These are phyloP conservation scores for Metarhizium guizhouense DNA, from an alignment of 2,329 filamentous ascomycete species.

Conservation along the genomic window DNA sequence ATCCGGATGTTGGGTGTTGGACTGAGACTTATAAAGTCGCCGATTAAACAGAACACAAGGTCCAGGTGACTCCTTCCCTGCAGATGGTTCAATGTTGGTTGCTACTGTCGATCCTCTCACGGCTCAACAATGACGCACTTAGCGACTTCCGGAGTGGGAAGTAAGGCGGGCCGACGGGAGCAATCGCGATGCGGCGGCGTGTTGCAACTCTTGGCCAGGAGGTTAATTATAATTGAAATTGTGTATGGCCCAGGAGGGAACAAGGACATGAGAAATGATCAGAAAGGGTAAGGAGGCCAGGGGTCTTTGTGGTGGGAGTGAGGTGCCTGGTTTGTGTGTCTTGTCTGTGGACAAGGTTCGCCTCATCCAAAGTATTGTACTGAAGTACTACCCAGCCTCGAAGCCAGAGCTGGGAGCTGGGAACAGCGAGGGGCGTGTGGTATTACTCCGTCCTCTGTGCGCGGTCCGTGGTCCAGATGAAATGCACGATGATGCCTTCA, in stretches of 20 bases:
- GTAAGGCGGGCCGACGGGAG: background rate
- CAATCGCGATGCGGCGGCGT: background rate
- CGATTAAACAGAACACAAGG: background rate
- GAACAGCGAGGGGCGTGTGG: conserved; percentile 1
- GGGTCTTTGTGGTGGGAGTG: background rate
- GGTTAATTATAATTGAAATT: background rate
- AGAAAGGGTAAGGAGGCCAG: background rate
- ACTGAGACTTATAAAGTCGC: background rate
- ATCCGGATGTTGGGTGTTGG: background rate
- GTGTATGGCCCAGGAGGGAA: background rate
- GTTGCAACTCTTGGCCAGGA: background rate
- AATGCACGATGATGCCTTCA: conserved; percentile 6
- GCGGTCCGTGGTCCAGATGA: background rate
- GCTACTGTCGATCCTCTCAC: background rate
- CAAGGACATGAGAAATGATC: background rate
- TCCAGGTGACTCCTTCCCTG: background rate
- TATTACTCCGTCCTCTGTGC: background rate
- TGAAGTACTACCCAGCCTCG: background rate
- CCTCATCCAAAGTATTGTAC: background rate
- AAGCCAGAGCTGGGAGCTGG: background rate
- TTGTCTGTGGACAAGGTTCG: background rate
- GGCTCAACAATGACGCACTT: background rate
- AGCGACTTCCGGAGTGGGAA: background rate
- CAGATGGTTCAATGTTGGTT: background rate
- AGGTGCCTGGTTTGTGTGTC: background rate